Percentiles rank a stretch among this genome's conserved stretches.
These are phyloP conservation scores for Fusarium napiforme DNA, from an alignment of 2,329 filamentous ascomycete species.

Conservation along the genomic window DNA sequence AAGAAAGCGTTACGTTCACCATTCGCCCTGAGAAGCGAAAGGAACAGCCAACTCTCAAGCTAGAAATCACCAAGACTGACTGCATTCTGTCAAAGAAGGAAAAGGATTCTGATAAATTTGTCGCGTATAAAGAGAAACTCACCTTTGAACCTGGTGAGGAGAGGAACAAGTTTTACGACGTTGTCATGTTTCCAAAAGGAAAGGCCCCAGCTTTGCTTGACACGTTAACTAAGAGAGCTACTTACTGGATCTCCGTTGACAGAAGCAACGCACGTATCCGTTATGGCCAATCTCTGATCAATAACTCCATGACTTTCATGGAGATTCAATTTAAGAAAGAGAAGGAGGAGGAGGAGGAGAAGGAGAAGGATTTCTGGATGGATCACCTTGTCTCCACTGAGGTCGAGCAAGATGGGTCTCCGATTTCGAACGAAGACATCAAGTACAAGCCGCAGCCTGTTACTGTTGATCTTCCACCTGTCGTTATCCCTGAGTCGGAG, in stretches of 20 bases:
- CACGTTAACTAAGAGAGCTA: background rate
- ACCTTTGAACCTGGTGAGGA: background rate
- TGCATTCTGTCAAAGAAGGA: background rate
- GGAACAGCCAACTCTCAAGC: background rate
- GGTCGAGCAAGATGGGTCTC: background rate
- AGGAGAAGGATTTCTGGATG: background rate
- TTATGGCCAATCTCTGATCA: background rate
- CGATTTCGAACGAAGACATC: background rate
- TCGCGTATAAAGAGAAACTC: background rate
- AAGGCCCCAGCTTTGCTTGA: background rate
- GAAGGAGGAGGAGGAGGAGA: background rate
- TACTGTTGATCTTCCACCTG: background rate
- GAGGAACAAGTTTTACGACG: background rate
- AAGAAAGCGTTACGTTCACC: background rate
- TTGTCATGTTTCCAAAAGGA: background rate
- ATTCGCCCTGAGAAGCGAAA: background rate
- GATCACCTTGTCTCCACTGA: background rate
- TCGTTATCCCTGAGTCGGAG: background rate
- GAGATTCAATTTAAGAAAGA: background rate
- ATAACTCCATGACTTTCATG: background rate
- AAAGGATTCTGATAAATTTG: background rate
- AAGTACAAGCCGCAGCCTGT: background rate
- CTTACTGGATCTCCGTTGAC: background rate
- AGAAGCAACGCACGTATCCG: background rate
- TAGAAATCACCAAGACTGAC: background rate